Conservation (phyloP, 495 filamentous ascomycete species). For the Recurvomyces mirabilis region DNA sequence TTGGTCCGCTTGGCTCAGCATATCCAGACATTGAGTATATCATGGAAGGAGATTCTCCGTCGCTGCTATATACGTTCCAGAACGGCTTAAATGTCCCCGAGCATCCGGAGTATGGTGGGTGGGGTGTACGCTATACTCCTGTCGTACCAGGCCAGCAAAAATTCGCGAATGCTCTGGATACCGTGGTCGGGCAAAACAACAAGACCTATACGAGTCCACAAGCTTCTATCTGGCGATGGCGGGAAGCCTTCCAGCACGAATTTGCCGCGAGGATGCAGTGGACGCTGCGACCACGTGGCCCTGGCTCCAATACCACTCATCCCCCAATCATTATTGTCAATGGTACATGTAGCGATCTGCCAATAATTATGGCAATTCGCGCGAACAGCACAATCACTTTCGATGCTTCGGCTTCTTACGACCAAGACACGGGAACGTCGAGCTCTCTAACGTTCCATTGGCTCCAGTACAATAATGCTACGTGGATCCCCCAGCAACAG, state of each 20-base stretch:
- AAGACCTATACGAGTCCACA: constrained; percentile 33
- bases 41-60: constrained; percentile 39
- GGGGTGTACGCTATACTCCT: constrained; percentile 37
- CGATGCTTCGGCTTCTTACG: background rate
- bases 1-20: constrained; percentile 31
- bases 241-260: constrained; percentile 38
- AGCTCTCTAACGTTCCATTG: background rate
- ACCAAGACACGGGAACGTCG: background rate
- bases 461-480: background rate
- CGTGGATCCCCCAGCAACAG: background rate
- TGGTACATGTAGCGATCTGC: constrained; percentile 20
- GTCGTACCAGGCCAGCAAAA: constrained; percentile 26
- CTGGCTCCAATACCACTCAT: constrained; percentile 30
- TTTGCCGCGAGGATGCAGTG: constrained; percentile 42
- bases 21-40: constrained; percentile 37
- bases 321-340: constrained; percentile 37
- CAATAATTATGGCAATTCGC: background rate
- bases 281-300: constrained; percentile 25
- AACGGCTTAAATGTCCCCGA: constrained; percentile 38
- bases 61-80: constrained; percentile 38
- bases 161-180: constrained; percentile 35
- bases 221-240: constrained; percentile 42
- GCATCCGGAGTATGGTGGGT: constrained; percentile 37
- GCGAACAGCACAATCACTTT: background rate
- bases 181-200: constrained; percentile 32